Percentiles rank a stretch among this genome's conserved stretches.
Evolutionary conservation across 257 asterid species (phyloP).

Genomic region (Plectranthus barbatus): DNA sequence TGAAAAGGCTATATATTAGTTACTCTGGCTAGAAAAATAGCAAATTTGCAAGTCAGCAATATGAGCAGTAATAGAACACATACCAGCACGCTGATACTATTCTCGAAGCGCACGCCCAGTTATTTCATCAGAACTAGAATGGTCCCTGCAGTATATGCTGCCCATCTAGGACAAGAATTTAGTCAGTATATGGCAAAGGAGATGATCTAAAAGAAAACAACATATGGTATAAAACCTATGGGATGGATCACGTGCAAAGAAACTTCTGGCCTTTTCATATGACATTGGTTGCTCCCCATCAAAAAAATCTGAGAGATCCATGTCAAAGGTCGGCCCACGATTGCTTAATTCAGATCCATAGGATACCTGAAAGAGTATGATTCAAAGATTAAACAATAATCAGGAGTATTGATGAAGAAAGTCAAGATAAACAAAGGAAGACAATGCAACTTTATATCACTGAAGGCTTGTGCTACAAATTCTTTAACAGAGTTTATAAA

Average conservation of each 20-base stretch:
- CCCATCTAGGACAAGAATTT: constrained; percentile 61
- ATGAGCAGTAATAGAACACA: background rate
- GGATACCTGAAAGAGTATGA: constrained; percentile 59
- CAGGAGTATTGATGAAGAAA: background rate
- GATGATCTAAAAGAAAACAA: background rate
- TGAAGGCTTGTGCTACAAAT: no score
- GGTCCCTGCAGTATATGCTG: constrained; percentile 96
- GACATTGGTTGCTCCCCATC: constrained; percentile 73
- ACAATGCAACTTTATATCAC: background rate
- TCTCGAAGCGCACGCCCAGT: constrained; percentile 62
- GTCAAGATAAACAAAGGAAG: background rate
- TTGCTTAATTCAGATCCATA: constrained; percentile 95
- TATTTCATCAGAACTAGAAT: constrained; percentile 93
- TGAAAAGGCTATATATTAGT: background rate
- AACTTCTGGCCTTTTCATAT: constrained; percentile 69
- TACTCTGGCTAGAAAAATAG: background rate
- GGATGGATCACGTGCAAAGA: constrained; percentile 87
- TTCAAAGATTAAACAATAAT: background rate
- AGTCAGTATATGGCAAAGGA: constrained; percentile 20
- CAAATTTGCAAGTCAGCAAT: background rate
- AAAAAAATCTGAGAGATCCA: constrained; percentile 89
- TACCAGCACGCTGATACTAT: constrained; percentile 86
- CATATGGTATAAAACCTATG: constrained; percentile 50
- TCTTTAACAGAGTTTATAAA: no score
- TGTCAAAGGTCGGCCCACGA: constrained; percentile 98